Percentiles rank a stretch among this genome's conserved stretches.
phyloP scores from a whole-genome alignment of 768 basidiomycete genomes.

The Boletus pseudo-olivaceus region DNA sequence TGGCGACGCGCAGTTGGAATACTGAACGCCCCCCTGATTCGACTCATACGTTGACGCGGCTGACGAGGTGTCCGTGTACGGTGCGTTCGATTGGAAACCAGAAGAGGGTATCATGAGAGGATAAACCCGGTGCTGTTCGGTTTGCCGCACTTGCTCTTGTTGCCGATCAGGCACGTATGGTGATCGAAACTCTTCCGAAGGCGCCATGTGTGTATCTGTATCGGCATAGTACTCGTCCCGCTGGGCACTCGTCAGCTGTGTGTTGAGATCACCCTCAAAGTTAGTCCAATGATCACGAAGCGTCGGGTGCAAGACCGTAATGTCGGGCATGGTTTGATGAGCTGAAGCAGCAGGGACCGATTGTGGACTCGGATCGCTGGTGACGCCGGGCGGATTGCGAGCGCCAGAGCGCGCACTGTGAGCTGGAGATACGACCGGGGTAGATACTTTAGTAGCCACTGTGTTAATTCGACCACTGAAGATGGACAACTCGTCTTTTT shows the following conservation, averaged over 20 bases:
- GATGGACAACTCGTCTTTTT: constrained; percentile 69
- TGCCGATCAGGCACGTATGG: neutral
- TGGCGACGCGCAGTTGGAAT: constrained; percentile 1
- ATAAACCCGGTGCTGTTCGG: constrained; percentile 22
- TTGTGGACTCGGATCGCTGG: constrained; percentile 29
- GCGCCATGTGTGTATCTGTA: constrained; percentile 14
- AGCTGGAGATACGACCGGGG: constrained; percentile 18
- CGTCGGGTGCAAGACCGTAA: constrained; percentile 52
- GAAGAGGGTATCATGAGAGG: constrained; percentile 24
- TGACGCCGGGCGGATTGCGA: constrained; percentile 5
- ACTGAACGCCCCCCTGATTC: neutral
- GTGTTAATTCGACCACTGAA: constrained; percentile 76
- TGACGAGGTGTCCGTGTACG: constrained; percentile 2
- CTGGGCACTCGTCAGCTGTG: constrained; percentile 42
- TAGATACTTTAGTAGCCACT: constrained; percentile 44
- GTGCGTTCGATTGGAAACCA: constrained; percentile 3
- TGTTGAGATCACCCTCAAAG: constrained; percentile 54
- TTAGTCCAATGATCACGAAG: constrained; percentile 51
- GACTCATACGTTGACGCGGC: constrained; percentile 6
- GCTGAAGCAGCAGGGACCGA: constrained; percentile 31
- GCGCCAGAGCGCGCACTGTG: neutral
- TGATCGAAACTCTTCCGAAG: constrained; percentile 3
- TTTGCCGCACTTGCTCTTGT: constrained; percentile 11
- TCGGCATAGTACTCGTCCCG: constrained; percentile 26
- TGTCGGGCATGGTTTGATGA: constrained; percentile 18